These are phyloP conservation scores for Trichosporon ovoides DNA, from an alignment of 1,284 basidiomycete species.

Conservation along the genomic window DNA sequence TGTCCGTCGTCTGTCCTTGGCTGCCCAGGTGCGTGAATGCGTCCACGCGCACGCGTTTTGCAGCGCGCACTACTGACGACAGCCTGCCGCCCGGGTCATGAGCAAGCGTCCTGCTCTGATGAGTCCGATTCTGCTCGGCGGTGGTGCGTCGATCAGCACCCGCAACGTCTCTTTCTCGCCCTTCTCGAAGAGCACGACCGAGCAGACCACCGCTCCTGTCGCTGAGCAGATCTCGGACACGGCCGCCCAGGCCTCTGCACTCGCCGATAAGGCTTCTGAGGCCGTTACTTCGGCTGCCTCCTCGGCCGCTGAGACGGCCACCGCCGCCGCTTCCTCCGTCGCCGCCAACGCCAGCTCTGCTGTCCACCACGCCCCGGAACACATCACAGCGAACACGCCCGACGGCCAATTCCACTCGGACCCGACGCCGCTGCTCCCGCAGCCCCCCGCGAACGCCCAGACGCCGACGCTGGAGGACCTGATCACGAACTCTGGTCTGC, in stretches of 20 bases:
- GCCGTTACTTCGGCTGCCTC: constrained; percentile 9
- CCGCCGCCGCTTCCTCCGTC: neutral
- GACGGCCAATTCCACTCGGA: constrained; percentile 23
- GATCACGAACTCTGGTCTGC: constrained; percentile 36
- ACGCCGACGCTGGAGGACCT: constrained; percentile 43
- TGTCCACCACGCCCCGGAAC: constrained; percentile 9
- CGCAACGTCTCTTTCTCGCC: constrained; percentile 7
- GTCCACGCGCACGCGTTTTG: neutral
- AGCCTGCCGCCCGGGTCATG: constrained; percentile 32
- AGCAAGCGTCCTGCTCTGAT: constrained; percentile 31
- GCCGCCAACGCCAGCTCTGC: neutral
- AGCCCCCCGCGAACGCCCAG: constrained; percentile 31
- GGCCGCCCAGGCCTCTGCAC: neutral
- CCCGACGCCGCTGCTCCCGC: constrained; percentile 31
- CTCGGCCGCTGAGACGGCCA: neutral
- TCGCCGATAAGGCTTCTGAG: constrained; percentile 1
- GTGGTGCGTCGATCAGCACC: neutral
- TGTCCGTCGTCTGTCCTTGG: constrained; percentile 23
- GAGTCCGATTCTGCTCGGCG: neutral
- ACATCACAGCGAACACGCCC: constrained; percentile 19
- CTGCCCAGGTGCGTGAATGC: constrained; percentile 17
- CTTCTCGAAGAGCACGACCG: neutral
- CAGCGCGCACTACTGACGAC: neutral
- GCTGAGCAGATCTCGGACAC: neutral
- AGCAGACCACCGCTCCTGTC: constrained; percentile 2